These are phyloP conservation scores for Dictyostelium purpureum DNA, from an alignment of 78 protist genomes.

Conservation along the genomic window DNA sequence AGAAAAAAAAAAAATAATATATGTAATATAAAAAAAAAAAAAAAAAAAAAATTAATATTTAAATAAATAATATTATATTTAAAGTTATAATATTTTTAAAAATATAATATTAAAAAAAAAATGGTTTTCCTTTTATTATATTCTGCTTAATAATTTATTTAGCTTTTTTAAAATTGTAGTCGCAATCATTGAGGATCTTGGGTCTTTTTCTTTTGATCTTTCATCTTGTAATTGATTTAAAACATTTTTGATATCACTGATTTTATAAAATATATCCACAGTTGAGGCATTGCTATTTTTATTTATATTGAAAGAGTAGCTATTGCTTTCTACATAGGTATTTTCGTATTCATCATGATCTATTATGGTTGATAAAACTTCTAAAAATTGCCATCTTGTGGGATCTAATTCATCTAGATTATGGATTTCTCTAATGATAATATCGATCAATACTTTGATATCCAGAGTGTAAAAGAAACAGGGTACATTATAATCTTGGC, in stretches of 20 bases:
- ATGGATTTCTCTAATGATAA: conserved; percentile 40
- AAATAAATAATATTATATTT: too few relatives aligned
- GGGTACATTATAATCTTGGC: conserved; percentile 21
- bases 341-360: conserved; percentile 1
- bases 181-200: conserved; percentile 15
- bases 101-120: too few relatives aligned
- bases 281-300: background rate
- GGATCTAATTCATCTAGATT: conserved; percentile 71
- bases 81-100: too few relatives aligned
- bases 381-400: conserved; percentile 68
- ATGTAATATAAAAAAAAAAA: background rate
- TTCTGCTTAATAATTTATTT: background rate
- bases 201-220: conserved; percentile 32
- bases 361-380: background rate
- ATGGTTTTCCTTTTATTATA: background rate
- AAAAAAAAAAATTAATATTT: background rate
- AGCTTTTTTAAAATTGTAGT: conserved; percentile 15
- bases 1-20: background rate
- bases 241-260: conserved; percentile 32
- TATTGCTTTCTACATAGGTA: background rate
- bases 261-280: conserved; percentile 28
- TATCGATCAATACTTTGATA: conserved; percentile 50
- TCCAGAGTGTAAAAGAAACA: conserved; percentile 67
- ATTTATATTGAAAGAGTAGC: background rate
- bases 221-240: background rate